Percentiles rank a stretch among this genome's conserved stretches.
Evolutionary conservation across 176 grass and related monocot genomes (phyloP).

Genomic region (Bothriochloa decipiens): DNA sequence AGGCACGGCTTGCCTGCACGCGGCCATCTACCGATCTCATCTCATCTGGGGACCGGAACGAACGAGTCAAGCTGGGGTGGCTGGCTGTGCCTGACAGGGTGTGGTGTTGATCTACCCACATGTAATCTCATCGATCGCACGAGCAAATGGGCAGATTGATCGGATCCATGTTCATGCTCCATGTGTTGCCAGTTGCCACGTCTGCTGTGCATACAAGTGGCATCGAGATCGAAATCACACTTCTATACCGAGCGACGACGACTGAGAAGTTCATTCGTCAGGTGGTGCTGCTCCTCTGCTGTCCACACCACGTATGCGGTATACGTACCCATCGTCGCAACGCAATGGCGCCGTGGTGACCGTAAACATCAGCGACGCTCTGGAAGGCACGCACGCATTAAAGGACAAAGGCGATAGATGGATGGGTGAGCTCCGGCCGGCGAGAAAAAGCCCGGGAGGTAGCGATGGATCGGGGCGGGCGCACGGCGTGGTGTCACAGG

Average conservation of each 20-base stretch:
- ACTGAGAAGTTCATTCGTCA: neutral
- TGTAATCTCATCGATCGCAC: neutral
- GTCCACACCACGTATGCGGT: neutral
- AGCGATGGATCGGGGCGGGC: neutral
- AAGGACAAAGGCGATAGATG: neutral
- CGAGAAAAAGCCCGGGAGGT: neutral
- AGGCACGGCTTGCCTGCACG: slow-evolving; percentile 11
- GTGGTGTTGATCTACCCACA: slow-evolving; percentile 7
- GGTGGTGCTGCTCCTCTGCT: neutral
- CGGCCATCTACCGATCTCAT: neutral
- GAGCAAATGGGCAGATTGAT: neutral
- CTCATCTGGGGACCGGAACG: neutral
- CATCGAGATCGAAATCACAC: neutral
- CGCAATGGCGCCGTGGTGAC: neutral
- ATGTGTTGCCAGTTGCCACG: neutral
- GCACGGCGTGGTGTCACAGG: slow-evolving; percentile 42
- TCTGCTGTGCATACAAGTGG: neutral
- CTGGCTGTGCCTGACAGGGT: neutral
- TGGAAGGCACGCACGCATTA: neutral
- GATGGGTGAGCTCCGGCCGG: slow-evolving; percentile 5
- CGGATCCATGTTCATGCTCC: neutral
- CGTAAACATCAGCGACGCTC: slow-evolving; percentile 18
- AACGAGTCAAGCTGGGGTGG: slow-evolving; percentile 16
- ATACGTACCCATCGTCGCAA: neutral
- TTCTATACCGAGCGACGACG: neutral